Evolutionary conservation across 306 rosid genomes (phyloP), one percentile per base, ranked within the genome.

Genomic region (Comarum palustre): DNA sequence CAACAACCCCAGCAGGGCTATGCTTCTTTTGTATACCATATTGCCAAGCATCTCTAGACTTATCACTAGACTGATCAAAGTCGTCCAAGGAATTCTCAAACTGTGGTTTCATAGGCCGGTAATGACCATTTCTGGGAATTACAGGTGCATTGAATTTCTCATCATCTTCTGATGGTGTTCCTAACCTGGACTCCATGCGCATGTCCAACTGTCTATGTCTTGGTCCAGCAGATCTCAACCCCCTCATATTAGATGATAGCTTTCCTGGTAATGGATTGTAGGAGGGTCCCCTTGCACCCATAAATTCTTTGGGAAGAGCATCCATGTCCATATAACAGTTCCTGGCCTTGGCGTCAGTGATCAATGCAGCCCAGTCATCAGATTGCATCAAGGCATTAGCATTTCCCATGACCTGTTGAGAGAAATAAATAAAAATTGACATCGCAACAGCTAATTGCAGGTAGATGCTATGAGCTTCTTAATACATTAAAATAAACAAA

Each of bases 361-460:
- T 87, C 83, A 94, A 83, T 1, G 97, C 89, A 68, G 89, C 96
- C 98, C 98, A 94, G 74, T 94, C 98, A 1, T 94, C 97, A 14
- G 95, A 88, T 45, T 91, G 92, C 77, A 79, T 79, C 79, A 94
- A 86, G 42, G 98, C 92, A 81, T 59, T 85, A 8, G 96, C 98
- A 65, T 94, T 94, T 71, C 98, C 98, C 98, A 89, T 94, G 45
- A 91, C 95, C 97, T 94, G 97, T 74, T 73, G 79, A 78, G n/a
- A 72, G 50, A 78, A 50, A 68, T 14, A 68, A 50, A 22, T 31
- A 14, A 39, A n/a, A 16, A 60, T 29, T 51, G 19, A 27, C 3
- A 32, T 36, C 11, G 3, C 17, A 46, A 48, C 16, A 36, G 13
- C n/a, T 14, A 11, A 27, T 47, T 27, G 20, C 31, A 60, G 19